phyloP scores from a whole-genome alignment of 352 stramenopile genomes.

The Phytophthora constricta region DNA sequence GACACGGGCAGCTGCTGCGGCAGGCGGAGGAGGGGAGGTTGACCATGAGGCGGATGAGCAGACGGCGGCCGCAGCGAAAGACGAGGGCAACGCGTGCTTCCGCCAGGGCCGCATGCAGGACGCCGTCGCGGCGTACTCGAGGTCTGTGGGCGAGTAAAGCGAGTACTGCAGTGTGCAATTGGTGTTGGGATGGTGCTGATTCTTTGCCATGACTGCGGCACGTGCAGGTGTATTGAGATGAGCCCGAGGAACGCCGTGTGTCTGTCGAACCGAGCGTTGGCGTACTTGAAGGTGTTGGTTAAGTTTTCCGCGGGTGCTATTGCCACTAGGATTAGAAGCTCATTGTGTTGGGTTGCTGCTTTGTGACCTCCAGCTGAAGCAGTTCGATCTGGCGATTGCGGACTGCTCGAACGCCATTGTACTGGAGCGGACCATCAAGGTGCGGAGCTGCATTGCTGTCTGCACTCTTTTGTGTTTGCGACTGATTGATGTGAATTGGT shows the following conservation, averaged over 20 bases:
- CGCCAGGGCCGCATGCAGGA: conserved; percentile 40
- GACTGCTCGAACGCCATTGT: conserved; percentile 62
- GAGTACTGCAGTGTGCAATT: too few species aligned
- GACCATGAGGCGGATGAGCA: conserved; percentile 42
- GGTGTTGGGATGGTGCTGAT: too few species aligned
- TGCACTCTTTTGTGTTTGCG: neutral
- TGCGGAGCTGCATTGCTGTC: conserved; percentile 11
- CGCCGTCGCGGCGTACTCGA: conserved; percentile 56
- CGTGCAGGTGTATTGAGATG: conserved; percentile 53
- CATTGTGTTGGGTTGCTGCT: neutral
- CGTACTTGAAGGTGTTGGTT: conserved; percentile 57
- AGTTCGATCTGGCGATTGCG: conserved; percentile 44
- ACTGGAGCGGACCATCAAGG: conserved; percentile 63
- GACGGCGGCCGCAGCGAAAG: conserved; percentile 39
- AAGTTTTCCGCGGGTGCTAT: neutral
- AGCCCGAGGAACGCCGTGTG: conserved; percentile 46
- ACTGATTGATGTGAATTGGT: conserved; percentile 3
- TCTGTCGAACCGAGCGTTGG: conserved; percentile 74
- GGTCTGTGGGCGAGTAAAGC: too few species aligned
- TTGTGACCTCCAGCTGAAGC: conserved; percentile 38
- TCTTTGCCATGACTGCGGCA: neutral
- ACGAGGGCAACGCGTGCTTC: conserved; percentile 68
- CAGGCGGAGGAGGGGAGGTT: neutral
- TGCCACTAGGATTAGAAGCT: neutral
- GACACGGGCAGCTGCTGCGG: conserved; percentile 31